Evolutionary conservation across 2,329 filamentous ascomycete species (phyloP).

Genomic region (Neonectria magnoliae): DNA sequence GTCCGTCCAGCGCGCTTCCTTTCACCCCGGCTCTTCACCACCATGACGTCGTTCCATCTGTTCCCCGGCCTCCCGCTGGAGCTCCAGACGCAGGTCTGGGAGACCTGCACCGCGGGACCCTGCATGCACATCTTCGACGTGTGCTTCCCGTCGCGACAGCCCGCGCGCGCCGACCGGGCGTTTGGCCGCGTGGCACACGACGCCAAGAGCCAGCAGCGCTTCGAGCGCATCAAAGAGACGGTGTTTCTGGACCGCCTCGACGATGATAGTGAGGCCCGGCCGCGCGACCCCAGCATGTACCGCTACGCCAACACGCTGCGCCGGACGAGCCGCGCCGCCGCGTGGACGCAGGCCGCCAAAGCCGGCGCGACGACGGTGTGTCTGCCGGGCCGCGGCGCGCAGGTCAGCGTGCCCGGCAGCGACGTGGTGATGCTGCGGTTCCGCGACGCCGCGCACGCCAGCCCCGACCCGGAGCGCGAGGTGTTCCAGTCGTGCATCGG

Average conservation of each 20-base stretch:
- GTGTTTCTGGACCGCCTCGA: constrained; percentile 35
- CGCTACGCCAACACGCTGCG: constrained; percentile 16
- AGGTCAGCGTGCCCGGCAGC: constrained; percentile 36
- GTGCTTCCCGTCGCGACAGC: constrained; percentile 40
- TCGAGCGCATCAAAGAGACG: constrained; percentile 28
- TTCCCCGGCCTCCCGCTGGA: constrained; percentile 37
- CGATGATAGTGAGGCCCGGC: not conserved
- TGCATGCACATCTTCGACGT: constrained; percentile 45
- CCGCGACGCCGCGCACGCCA: constrained; percentile 29
- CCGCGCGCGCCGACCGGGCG: constrained; percentile 21
- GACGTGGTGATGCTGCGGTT: constrained; percentile 46
- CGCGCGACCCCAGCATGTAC: constrained; percentile 35
- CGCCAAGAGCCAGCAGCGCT: constrained; percentile 2
- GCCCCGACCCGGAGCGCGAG: constrained; percentile 22
- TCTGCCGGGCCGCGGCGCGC: constrained; percentile 39
- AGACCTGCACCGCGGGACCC: constrained; percentile 29
- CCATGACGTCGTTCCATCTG: constrained; percentile 37
- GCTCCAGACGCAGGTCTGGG: constrained; percentile 40
- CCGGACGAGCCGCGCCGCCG: constrained; percentile 21
- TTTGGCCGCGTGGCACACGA: constrained; percentile 16
- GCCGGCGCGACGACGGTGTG: constrained; percentile 34
- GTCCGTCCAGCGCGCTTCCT: not conserved
- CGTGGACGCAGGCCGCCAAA: constrained; percentile 12
- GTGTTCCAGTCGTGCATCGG: constrained; percentile 37
- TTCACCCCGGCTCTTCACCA: not conserved